Base-by-base conservation (phyloP, 73 alveolate species). In the Paraurostyla sp. region DNA sequence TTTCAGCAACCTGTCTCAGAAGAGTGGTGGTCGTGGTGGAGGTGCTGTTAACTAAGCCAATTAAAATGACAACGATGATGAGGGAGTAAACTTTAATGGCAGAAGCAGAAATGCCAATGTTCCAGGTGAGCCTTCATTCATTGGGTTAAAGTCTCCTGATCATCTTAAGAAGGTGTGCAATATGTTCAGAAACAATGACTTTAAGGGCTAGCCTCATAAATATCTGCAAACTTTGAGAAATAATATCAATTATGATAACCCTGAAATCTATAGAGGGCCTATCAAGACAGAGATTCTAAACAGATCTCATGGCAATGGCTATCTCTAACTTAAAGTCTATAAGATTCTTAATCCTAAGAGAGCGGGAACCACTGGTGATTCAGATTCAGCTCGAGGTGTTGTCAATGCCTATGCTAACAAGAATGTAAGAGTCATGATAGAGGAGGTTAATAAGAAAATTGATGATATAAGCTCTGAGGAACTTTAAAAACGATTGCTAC, bases 131-230 rank as follows among this genome's bases (percentile, higher is more conserved):
- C 80, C 89, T n/a, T 35, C 80, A 49, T 78, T 78, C 29, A 48
- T 43, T 0, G 89, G 89, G 11, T 52, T 83, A 30, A 83, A 63
- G 30, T 45, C 65, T 0, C 92, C 92, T 6, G 92, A 83, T 33
- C 80, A 83, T 59, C 23, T 83, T 0, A 83, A 83, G 76, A 83
- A 63, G 54, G 92, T 63, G 13, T 83, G 92, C 51, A 83, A 83
- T 46, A 83, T 83, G 84, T 83, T 83, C 50, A 83, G 73, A 46
- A 85, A 71, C 76, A 27, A 49, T 20, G 93, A 85, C 25, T 57
- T 42, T 52, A 85, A 85, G 71, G 0, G 50, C 22, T 27, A 69
- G 25, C 93, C 92, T 23, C 54, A 84, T 43, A 71, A 60, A 42
- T 71, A 85, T 41, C 80, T 40, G 15, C 57, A 80, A n/a, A 56